Evolutionary conservation across 1,139 yeast genomes (phyloP), one percentile per base, ranked within the genome.

Genomic region (Geotrichum australiense): DNA sequence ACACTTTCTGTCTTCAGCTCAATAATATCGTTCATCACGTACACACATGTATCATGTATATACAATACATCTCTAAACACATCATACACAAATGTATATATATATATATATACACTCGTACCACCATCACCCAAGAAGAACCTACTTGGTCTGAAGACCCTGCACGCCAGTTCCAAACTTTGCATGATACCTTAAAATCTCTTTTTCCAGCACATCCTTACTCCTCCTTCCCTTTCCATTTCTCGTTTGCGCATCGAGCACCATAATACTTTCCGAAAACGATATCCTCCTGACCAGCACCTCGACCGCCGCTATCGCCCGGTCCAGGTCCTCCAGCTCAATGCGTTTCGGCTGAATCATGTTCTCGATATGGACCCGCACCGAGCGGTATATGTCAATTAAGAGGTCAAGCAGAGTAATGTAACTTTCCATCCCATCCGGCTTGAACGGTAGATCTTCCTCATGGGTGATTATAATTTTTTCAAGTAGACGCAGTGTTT

Each of bases 401-500:
- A 41, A 20, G 14, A 41, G 12, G 31, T 42, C 45, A 4, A 42
- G 34, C 11, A 42, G 33, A 12, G 45, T 20, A 5, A 42, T 37
- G 22, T 37, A 34, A 18, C 42, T 32, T 26, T 42, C 39, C 12
- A 42, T 8, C 10, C 34, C 14, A 16, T 42, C 45, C 2, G 42
- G 42, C 7, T 12, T 7, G 25, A 42, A 42, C 11, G 45, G 45
- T 24, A 42, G 28, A 19, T 42, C 42, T 15, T 23, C 10, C 23
- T 42, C 45, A 30, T 15, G 32, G n/a, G 24, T 26, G 6, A 41
- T 30, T 2, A 41, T n/a, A 4, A 41, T 16, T 16, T 22, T 32
- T n/a, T 32, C 41, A 1, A 41, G 12, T n/a, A n/a, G n/a, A n/a
- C n/a, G n/a, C 8, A 41, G 19, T 7, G 23, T 19, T 15, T 23